Conservation (phyloP, 495 filamentous ascomycete species). For the Hypoxylon fragiforme region DNA sequence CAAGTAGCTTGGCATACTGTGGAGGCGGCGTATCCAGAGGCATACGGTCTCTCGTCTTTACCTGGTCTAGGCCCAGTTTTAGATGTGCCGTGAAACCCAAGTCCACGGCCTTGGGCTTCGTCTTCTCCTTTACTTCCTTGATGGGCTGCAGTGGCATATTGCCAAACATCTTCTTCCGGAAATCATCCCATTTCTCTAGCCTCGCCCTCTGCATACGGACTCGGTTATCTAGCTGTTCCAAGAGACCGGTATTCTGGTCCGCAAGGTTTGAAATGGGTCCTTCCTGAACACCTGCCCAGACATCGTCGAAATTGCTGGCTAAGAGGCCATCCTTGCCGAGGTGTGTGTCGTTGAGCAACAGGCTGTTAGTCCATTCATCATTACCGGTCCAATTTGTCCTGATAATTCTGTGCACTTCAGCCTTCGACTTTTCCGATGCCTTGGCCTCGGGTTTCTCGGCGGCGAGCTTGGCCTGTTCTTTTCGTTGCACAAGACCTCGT, state of each 20-base stretch:
- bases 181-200: slow-evolving; percentile 72
- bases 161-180: slow-evolving; percentile 55
- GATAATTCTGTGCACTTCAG: slow-evolving; percentile 54
- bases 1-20: slow-evolving; percentile 51
- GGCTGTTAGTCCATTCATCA: slow-evolving; percentile 65
- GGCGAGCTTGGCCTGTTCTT: slow-evolving; percentile 43
- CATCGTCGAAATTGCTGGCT: slow-evolving; percentile 62
- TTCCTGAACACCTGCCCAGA: slow-evolving; percentile 64
- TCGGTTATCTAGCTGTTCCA: slow-evolving; percentile 65
- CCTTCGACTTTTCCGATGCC: slow-evolving; percentile 44
- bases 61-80: slow-evolving; percentile 35
- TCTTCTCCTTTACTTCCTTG: slow-evolving; percentile 20
- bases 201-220: slow-evolving; percentile 64
- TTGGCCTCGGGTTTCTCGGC: slow-evolving; percentile 16
- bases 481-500: slow-evolving; percentile 44
- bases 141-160: slow-evolving; percentile 30
- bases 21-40: slow-evolving; percentile 20
- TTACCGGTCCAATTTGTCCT: slow-evolving; percentile 76
- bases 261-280: slow-evolving; percentile 57
- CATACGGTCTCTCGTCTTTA: slow-evolving; percentile 14
- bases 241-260: slow-evolving; percentile 47
- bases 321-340: slow-evolving; percentile 64
- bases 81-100: slow-evolving; percentile 56
- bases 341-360: slow-evolving; percentile 67
- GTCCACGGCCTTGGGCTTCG: slow-evolving; percentile 45